Percentiles rank a stretch among this genome's conserved stretches.
Evolutionary conservation across 257 asterid genomes (phyloP).

Genomic region (Fraxinus quadrangulata): DNA sequence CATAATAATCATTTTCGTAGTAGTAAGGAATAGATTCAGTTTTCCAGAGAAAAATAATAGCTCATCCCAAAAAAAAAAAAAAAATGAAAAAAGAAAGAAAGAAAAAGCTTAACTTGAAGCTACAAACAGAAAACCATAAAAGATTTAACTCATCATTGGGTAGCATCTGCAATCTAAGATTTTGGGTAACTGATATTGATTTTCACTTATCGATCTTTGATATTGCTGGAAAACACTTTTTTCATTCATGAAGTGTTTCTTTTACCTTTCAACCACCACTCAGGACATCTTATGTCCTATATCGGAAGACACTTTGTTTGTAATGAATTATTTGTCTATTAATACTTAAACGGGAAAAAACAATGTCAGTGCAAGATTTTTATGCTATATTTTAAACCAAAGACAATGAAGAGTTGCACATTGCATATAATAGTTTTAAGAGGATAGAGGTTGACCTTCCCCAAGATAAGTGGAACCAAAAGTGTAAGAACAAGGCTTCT

Average conservation of each 20-base stretch:
- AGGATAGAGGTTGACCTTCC: conserved; percentile 59
- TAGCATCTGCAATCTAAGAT: background rate
- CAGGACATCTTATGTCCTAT: conserved; percentile 14
- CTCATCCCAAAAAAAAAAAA: background rate
- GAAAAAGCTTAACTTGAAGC: background rate
- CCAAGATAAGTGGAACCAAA: conserved; percentile 77
- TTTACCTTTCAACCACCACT: conserved; percentile 1
- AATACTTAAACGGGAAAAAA: conserved; percentile 1
- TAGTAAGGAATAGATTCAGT: background rate
- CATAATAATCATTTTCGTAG: background rate
- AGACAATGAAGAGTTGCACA: background rate
- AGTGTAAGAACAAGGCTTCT: conserved; percentile 84
- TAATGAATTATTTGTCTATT: background rate
- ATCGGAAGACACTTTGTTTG: background rate
- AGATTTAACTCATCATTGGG: background rate
- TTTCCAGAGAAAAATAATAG: background rate
- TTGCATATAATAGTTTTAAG: conserved; percentile 1
- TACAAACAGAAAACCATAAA: background rate
- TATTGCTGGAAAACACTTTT: background rate
- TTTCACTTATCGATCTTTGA: background rate
- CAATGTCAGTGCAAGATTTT: background rate
- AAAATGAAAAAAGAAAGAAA: background rate
- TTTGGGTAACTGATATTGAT: background rate
- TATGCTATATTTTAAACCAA: background rate
- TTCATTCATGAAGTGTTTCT: background rate